Percentiles rank a stretch among this genome's conserved stretches.
These are phyloP conservation scores for Metschnikowia orientalis DNA, from an alignment of 805 yeast genomes.

Conservation along the genomic window DNA sequence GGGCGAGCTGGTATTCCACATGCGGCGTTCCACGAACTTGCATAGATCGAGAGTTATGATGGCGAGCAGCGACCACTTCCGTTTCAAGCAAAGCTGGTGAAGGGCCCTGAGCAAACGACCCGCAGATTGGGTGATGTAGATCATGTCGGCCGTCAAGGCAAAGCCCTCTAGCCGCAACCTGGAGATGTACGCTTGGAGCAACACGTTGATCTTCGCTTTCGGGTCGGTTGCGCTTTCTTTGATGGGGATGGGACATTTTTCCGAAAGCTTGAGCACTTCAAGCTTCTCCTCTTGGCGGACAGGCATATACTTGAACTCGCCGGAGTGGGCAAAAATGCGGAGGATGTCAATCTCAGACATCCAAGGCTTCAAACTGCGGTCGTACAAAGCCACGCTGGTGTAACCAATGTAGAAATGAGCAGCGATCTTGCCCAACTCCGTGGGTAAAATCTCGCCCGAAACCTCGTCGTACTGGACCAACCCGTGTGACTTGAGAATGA, in stretches of 20 bases:
- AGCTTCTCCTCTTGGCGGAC: slow-evolving; percentile 80
- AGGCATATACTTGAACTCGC: slow-evolving; percentile 80
- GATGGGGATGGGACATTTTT: slow-evolving; percentile 81
- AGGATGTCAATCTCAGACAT: slow-evolving; percentile 69
- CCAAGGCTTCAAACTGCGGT: slow-evolving; percentile 58
- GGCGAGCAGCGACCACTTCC: slow-evolving; percentile 67
- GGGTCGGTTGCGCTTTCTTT: slow-evolving; percentile 68
- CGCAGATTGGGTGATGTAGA: slow-evolving; percentile 88
- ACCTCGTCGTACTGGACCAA: slow-evolving; percentile 54
- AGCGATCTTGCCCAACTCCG: slow-evolving; percentile 78
- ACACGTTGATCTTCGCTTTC: slow-evolving; percentile 69
- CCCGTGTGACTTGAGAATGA: slow-evolving; percentile 50
- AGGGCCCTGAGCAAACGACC: slow-evolving; percentile 84
- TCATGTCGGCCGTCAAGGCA: slow-evolving; percentile 90
- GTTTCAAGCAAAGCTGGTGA: slow-evolving; percentile 66
- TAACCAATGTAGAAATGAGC: slow-evolving; percentile 81
- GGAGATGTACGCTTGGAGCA: slow-evolving; percentile 86
- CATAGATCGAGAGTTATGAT: slow-evolving; percentile 57
- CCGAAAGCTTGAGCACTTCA: slow-evolving; percentile 66
- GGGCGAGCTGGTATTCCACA: slow-evolving; percentile 86
- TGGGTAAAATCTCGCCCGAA: slow-evolving; percentile 35
- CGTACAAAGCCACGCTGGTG: slow-evolving; percentile 66
- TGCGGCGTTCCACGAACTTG: slow-evolving; percentile 72
- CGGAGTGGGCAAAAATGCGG: slow-evolving; percentile 71
- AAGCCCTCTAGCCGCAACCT: slow-evolving; percentile 73